A percentile compares a stretch with the other conserved stretches of the same genome.
Evolutionary conservation across 2,329 filamentous ascomycete species (phyloP).

Genomic region (Fusarium buharicum): DNA sequence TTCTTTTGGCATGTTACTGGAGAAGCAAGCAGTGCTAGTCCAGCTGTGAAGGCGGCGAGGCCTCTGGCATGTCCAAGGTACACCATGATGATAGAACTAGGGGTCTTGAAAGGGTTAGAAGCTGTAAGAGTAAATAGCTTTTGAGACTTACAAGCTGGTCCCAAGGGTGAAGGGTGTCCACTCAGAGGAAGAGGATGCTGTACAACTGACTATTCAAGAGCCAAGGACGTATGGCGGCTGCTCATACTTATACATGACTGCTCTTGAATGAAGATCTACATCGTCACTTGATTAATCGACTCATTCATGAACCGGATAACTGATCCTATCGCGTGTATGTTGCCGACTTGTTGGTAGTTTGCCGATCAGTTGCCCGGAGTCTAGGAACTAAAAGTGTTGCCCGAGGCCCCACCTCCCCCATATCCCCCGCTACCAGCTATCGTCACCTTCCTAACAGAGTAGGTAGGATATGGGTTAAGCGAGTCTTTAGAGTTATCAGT

Average conservation of each 20-base stretch:
- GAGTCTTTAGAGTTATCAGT: slow-evolving; percentile 23
- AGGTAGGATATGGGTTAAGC: slow-evolving; percentile 11
- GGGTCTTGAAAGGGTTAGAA: too few species aligned
- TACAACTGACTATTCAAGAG: background rate
- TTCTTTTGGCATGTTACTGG: slow-evolving; percentile 25
- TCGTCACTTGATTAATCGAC: background rate
- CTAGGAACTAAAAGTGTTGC: slow-evolving; percentile 26
- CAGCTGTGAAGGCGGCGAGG: slow-evolving; percentile 13
- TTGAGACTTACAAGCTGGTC: too few species aligned
- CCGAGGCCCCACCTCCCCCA: slow-evolving; percentile 17
- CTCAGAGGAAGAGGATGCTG: background rate
- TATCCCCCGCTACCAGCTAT: slow-evolving; percentile 2
- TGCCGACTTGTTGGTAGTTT: background rate
- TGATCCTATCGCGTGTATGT: background rate
- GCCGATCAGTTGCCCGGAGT: background rate
- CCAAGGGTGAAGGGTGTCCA: background rate
- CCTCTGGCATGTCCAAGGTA: background rate
- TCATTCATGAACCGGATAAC: background rate
- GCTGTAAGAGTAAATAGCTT: rapidly evolving
- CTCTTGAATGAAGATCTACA: background rate
- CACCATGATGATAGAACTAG: slow-evolving; percentile 14
- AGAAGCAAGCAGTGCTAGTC: slow-evolving; percentile 8
- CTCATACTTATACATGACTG: background rate
- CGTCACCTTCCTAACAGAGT: slow-evolving; percentile 22
- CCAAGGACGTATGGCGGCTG: background rate